Conservation (phyloP, 345 rosid genomes). For the Camelina neglecta region DNA sequence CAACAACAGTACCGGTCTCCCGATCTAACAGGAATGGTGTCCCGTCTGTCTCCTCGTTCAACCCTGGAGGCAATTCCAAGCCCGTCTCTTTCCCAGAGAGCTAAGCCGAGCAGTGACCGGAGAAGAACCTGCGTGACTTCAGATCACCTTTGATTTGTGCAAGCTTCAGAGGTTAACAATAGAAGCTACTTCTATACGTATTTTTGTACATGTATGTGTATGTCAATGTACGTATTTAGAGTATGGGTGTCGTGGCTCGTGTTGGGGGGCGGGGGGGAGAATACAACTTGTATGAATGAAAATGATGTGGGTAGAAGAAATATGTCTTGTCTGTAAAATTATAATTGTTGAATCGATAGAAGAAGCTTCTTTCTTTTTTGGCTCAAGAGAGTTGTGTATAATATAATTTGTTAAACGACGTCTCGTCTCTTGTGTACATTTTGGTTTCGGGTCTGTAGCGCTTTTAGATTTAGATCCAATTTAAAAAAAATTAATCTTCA, state of each 20-base stretch:
- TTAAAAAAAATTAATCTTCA: not conserved
- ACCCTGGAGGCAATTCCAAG: constrained; percentile 58
- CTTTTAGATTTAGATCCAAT: constrained; percentile 18
- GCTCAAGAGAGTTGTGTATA: constrained; percentile 31
- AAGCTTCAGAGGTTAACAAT: constrained; percentile 13
- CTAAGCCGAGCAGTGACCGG: constrained; percentile 35
- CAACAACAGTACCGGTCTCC: constrained; percentile 45
- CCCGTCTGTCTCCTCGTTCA: constrained; percentile 58
- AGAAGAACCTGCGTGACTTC: constrained; percentile 30
- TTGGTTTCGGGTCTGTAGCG: constrained; percentile 27
- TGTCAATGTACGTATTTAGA: constrained; percentile 16
- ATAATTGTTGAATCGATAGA: constrained; percentile 31
- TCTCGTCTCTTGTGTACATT: constrained; percentile 22
- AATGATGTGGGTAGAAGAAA: constrained; percentile 20
- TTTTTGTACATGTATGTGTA: not conserved
- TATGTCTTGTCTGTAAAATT: constrained; percentile 23
- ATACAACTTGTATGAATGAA: constrained; percentile 7
- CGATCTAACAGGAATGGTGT: constrained; percentile 44
- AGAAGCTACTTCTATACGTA: constrained; percentile 11
- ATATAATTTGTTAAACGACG: constrained; percentile 1
- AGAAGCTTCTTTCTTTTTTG: constrained; percentile 25
- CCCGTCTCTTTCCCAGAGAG: constrained; percentile 49
- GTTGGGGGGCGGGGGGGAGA: not conserved
- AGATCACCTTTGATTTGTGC: constrained; percentile 30
- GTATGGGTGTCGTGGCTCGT: constrained; percentile 2